Evolutionary conservation across 192 early-diverging fungal genomes (phyloP).

Genomic region (Coemansia reversa): DNA sequence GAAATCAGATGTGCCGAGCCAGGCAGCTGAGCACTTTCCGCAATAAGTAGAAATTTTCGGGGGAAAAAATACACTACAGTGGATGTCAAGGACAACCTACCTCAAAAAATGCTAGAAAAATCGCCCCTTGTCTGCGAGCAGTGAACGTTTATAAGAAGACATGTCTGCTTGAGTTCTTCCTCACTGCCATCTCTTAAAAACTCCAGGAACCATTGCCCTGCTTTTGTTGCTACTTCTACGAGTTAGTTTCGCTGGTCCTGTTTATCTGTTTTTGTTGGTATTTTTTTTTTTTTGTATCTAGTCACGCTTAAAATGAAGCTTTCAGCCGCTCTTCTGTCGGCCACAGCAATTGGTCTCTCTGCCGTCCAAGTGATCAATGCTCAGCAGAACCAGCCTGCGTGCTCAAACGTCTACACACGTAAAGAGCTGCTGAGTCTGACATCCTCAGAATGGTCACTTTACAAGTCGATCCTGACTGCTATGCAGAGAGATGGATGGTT

Average conservation of each 20-base stretch:
- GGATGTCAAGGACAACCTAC: no score
- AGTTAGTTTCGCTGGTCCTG: neutral
- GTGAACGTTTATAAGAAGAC: no score
- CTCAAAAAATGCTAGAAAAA: no score
- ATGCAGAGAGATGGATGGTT: constrained; percentile 54
- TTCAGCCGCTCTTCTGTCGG: constrained; percentile 14
- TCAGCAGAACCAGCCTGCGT: constrained; percentile 45
- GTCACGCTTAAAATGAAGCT: constrained; percentile 34
- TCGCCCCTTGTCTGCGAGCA: no score
- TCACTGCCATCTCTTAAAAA: no score
- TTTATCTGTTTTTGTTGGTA: neutral
- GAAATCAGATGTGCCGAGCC: no score
- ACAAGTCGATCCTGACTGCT: constrained; percentile 23
- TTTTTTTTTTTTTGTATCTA: neutral
- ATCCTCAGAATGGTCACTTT: constrained; percentile 25
- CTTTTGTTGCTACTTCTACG: no score
- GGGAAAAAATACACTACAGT: no score
- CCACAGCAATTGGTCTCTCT: constrained; percentile 35
- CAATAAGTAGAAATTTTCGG: no score
- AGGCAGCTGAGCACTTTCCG: no score
- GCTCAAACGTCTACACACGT: constrained; percentile 50
- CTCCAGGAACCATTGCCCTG: no score
- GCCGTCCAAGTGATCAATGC: constrained; percentile 21
- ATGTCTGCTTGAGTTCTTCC: no score
- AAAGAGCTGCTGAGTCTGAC: constrained; percentile 49